Conservation (phyloP, 2,329 filamentous ascomycete genomes). For the Microcera coccophila region DNA sequence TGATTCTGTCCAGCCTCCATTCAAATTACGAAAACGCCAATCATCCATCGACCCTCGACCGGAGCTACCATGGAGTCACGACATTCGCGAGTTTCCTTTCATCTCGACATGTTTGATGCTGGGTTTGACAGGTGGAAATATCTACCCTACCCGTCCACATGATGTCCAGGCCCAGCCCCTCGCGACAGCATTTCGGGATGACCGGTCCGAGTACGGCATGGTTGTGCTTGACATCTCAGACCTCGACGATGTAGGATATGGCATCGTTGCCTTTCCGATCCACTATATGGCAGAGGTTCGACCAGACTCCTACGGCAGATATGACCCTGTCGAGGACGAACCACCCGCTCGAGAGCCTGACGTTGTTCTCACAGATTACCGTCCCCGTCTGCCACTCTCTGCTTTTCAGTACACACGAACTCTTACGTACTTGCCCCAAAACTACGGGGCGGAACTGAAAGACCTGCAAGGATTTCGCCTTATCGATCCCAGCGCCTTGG, state of each 20-base stretch:
- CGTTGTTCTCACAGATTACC: not conserved
- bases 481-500: too few relatives aligned
- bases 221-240: conserved; percentile 1
- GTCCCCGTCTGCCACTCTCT: not conserved
- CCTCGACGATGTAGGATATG: not conserved
- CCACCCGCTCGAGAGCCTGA: conserved; percentile 1
- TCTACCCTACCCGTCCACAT: not conserved
- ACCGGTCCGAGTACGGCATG: not conserved
- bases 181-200: conserved; percentile 1
- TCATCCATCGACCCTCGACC: not conserved
- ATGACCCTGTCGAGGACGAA: conserved; percentile 1
- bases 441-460: not conserved
- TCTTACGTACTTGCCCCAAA: not conserved
- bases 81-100: conserved; percentile 1
- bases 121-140: not conserved
- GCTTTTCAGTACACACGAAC: not conserved
- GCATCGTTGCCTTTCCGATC: conserved; percentile 2
- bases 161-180: conserved; percentile 2
- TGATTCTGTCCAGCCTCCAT: too few relatives aligned
- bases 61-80: conserved; percentile 1
- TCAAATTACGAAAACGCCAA: too few relatives aligned
- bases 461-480: not conserved
- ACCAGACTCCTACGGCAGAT: not conserved
- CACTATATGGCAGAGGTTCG: conserved; percentile 2
- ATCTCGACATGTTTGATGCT: conserved; percentile 2